phyloP scores from a whole-genome alignment of 371 early-diverging fungal species.

The Catenaria anguillulae region DNA sequence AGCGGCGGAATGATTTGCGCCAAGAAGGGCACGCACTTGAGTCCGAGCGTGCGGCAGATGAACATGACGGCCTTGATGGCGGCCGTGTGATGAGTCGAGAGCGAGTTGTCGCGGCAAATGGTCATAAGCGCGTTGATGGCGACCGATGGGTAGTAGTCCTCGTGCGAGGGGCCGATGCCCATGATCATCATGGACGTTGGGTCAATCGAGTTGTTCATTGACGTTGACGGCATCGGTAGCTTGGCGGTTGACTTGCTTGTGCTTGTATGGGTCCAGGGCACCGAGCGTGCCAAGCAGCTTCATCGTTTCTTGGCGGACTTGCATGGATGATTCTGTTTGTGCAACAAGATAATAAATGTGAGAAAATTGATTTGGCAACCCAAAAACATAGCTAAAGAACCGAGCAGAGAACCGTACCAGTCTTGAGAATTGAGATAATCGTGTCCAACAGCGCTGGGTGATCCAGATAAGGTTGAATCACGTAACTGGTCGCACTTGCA shows the following conservation, averaged over 20 bases:
- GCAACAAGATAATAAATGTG: too few species aligned
- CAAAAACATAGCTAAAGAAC: too few species aligned
- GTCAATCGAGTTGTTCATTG: conserved; percentile 13
- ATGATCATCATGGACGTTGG: conserved; percentile 39
- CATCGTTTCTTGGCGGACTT: conserved; percentile 67
- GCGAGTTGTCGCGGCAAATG: conserved; percentile 68
- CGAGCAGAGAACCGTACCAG: too few species aligned
- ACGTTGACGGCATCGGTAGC: not conserved
- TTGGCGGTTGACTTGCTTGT: conserved; percentile 39
- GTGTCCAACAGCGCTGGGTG: conserved; percentile 72
- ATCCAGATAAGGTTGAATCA: conserved; percentile 77
- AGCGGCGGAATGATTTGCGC: conserved; percentile 39
- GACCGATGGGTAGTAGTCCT: conserved; percentile 75
- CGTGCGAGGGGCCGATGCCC: conserved; percentile 57
- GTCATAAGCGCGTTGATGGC: conserved; percentile 79
- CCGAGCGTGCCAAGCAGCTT: conserved; percentile 87
- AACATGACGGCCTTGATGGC: conserved; percentile 86
- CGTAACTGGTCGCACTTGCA: conserved; percentile 71
- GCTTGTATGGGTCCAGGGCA: conserved; percentile 86
- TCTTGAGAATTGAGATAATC: conserved; percentile 61
- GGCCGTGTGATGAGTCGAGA: conserved; percentile 65
- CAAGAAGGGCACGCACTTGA: conserved; percentile 41
- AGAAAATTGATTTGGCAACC: too few species aligned
- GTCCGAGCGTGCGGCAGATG: conserved; percentile 77
- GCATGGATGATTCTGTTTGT: conserved; percentile 24